Conservation (phyloP, 2,329 filamentous ascomycete genomes). For the Didymella glomerata region DNA sequence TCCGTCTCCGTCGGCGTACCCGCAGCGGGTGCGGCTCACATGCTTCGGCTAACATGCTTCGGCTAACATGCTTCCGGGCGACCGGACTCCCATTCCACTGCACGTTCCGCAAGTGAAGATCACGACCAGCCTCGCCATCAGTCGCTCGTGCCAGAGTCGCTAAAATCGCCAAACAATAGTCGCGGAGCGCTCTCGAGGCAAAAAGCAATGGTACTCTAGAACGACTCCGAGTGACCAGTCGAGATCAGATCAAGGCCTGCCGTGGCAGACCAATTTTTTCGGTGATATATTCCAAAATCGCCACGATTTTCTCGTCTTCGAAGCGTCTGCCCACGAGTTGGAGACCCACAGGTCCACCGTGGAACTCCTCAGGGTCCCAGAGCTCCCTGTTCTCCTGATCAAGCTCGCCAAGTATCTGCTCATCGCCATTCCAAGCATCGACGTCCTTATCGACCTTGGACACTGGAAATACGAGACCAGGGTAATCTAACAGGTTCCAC, state of each 20-base stretch:
- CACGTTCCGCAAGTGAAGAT: not conserved
- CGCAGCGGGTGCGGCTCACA: not conserved
- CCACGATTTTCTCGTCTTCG: conserved; percentile 63
- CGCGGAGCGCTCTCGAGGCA: not conserved
- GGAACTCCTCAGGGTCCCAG: conserved; percentile 59
- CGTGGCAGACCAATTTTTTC: conserved; percentile 39
- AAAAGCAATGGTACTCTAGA: not conserved
- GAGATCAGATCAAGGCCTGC: conserved; percentile 6
- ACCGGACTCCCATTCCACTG: not conserved
- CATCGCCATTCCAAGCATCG: conserved; percentile 51
- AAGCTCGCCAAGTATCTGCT: conserved; percentile 53
- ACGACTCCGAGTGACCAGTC: not conserved
- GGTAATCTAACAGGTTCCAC: conserved; percentile 76
- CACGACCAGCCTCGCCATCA: not conserved
- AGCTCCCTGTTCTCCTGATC: conserved; percentile 60
- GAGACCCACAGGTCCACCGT: conserved; percentile 60
- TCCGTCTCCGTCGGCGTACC: not conserved
- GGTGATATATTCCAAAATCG: conserved; percentile 49
- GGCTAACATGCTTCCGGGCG: not conserved
- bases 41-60: not conserved
- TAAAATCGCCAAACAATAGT: not conserved
- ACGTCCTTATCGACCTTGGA: conserved; percentile 52
- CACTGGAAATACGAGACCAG: conserved; percentile 67
- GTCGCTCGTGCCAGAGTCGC: not conserved
- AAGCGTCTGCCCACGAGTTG: conserved; percentile 63